Evolutionary conservation across 1,284 basidiomycete species (phyloP).

Genomic region (Boletus mariae): DNA sequence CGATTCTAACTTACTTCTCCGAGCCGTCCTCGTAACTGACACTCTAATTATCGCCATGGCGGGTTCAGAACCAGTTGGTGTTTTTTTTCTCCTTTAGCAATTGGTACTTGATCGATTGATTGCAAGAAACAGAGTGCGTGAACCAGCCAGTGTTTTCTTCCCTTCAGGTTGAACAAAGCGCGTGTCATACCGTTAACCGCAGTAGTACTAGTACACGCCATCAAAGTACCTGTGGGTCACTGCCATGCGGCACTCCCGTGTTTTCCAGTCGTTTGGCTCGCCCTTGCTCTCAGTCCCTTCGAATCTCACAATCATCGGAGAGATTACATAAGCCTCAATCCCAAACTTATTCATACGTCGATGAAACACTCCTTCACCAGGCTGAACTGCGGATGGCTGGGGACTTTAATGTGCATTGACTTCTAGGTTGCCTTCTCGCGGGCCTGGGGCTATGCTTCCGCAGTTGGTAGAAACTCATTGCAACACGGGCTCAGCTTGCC

Average conservation of each 20-base stretch:
- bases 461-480: not conserved
- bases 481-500: not conserved
- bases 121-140: too few relatives aligned
- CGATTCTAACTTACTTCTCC: too few relatives aligned
- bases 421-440: not conserved
- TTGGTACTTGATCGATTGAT: too few relatives aligned
- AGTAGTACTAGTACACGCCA: not conserved
- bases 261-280: not conserved
- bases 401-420: not conserved
- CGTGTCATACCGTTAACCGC: not conserved
- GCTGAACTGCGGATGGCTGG: not conserved
- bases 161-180: too few relatives aligned
- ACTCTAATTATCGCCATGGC: not conserved
- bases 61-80: too few relatives aligned
- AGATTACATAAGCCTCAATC: not conserved
- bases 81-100: too few relatives aligned
- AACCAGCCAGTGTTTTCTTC: too few relatives aligned
- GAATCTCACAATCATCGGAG: not conserved
- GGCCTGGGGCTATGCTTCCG: not conserved
- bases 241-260: not conserved
- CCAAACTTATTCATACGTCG: not conserved
- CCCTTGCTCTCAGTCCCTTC: not conserved
- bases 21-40: too few relatives aligned
- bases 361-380: not conserved
- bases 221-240: not conserved